phyloP scores from a whole-genome alignment of 495 filamentous ascomycete species.

The Neurospora sp. region DNA sequence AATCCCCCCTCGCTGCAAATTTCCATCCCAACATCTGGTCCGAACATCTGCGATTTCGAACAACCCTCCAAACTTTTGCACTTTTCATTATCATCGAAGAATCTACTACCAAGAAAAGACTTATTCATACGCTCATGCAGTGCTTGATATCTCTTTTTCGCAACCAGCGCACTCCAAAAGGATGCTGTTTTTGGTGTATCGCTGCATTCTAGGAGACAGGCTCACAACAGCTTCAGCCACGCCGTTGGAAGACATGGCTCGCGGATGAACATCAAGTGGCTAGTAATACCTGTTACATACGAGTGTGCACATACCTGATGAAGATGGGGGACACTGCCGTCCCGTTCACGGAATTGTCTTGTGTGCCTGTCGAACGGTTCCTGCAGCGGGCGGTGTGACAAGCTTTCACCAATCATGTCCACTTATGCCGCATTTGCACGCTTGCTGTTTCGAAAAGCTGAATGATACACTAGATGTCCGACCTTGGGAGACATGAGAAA shows the following conservation, averaged over 20 bases:
- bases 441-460: neutral
- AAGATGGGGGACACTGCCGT: neutral
- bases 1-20: neutral
- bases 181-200: neutral
- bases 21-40: neutral
- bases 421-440: neutral
- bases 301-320: neutral
- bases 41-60: neutral
- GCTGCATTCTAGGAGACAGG: neutral
- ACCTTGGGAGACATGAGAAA: neutral
- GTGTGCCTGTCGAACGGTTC: neutral
- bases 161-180: neutral
- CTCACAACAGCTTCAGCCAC: neutral
- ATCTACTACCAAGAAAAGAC: neutral
- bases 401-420: neutral
- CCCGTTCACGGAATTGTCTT: neutral
- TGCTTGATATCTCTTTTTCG: neutral
- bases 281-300: neutral
- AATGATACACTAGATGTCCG: neutral
- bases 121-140: neutral
- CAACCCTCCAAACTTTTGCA: neutral
- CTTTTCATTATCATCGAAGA: neutral
- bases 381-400: neutral
- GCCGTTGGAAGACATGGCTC: neutral
- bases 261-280: neutral